phyloP scores from a whole-genome alignment of 345 rosid species.

The Combretum micranthum region DNA sequence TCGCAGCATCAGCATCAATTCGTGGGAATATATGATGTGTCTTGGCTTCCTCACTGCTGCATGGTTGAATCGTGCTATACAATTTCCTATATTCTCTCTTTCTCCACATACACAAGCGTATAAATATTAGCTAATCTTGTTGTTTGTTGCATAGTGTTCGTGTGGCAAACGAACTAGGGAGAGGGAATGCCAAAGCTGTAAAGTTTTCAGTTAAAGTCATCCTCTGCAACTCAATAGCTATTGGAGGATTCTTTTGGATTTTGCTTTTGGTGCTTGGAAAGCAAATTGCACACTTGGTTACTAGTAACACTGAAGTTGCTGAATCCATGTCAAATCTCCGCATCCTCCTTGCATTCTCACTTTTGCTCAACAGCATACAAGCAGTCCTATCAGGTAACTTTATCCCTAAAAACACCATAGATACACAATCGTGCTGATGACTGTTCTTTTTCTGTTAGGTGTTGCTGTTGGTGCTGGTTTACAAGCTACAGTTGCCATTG shows the following conservation, averaged over 20 bases:
- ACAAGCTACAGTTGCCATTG: constrained; percentile 31
- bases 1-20: constrained; percentile 35
- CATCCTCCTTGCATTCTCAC: constrained; percentile 45
- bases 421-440: neutral
- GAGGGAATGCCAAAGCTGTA: constrained; percentile 44
- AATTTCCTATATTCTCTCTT: neutral
- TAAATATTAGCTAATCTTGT: neutral
- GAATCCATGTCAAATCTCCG: constrained; percentile 43
- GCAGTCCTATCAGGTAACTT: constrained; percentile 44
- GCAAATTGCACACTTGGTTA: constrained; percentile 34
- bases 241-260: constrained; percentile 34
- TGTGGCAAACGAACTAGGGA: constrained; percentile 64
- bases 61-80: constrained; percentile 23
- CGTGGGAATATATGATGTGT: constrained; percentile 49
- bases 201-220: constrained; percentile 45
- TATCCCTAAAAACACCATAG: neutral
- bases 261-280: constrained; percentile 35
- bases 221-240: constrained; percentile 16
- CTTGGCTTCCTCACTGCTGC: constrained; percentile 47
- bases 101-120: neutral
- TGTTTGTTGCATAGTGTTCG: constrained; percentile 29
- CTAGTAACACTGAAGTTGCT: constrained; percentile 29
- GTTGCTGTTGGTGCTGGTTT: constrained; percentile 45
- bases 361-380: constrained; percentile 58
- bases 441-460: constrained; percentile 16